Percentiles rank a stretch among this genome's conserved stretches.
These are phyloP conservation scores for Cinnamomum chago DNA, from an alignment of 164 flowering plant genomes.

Conservation along the genomic window DNA sequence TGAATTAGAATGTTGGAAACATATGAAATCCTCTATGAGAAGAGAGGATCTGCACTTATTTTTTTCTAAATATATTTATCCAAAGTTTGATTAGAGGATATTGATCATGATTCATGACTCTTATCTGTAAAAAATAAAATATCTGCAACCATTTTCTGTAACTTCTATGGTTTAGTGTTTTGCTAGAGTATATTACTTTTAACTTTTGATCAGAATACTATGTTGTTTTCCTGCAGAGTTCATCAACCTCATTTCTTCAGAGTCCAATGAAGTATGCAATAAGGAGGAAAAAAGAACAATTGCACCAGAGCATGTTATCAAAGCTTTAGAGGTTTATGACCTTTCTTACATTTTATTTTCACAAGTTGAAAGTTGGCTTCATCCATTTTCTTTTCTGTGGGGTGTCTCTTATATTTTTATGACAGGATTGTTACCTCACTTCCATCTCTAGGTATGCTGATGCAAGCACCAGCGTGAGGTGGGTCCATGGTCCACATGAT, in stretches of 20 bases:
- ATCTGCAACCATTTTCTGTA: no score
- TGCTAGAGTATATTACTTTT: neutral
- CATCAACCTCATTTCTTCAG: slow-evolving; percentile 88
- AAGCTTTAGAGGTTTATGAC: slow-evolving; percentile 74
- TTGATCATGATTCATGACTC: neutral
- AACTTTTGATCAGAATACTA: neutral
- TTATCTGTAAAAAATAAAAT: no score
- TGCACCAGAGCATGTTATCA: slow-evolving; percentile 98
- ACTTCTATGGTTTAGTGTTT: neutral
- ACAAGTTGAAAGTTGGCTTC: neutral
- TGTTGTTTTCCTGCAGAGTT: slow-evolving; percentile 56
- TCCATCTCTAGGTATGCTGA: neutral
- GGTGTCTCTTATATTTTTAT: neutral
- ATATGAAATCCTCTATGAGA: neutral
- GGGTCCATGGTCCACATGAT: no score
- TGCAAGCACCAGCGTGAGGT: neutral
- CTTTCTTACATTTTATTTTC: neutral
- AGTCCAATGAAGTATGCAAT: slow-evolving; percentile 92
- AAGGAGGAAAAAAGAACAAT: slow-evolving; percentile 84
- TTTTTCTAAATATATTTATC: neutral
- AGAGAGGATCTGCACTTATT: neutral
- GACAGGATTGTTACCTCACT: neutral
- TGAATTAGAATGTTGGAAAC: no score
- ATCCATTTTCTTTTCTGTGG: neutral
- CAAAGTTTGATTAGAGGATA: neutral